Evolutionary conservation across 495 filamentous ascomycete genomes (phyloP).

Genomic region (Viridothelium virens): DNA sequence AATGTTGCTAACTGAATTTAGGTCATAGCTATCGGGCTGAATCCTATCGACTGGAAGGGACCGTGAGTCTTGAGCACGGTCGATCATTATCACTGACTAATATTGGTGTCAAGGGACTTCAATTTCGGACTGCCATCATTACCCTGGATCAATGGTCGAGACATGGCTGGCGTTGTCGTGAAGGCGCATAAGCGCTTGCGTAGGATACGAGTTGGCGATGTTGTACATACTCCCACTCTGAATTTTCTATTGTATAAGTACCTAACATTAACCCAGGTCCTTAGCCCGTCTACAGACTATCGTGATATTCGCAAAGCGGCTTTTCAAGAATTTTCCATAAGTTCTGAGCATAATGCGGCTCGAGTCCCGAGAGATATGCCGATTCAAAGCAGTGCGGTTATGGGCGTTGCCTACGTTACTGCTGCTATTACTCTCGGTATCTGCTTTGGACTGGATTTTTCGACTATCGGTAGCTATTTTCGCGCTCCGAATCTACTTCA

Average conservation of each 20-base stretch:
- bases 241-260: background rate
- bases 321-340: slow-evolving; percentile 61
- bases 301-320: slow-evolving; percentile 60
- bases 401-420: slow-evolving; percentile 59
- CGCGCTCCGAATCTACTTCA: slow-evolving; percentile 48
- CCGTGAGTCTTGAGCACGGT: slow-evolving; percentile 39
- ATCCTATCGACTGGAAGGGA: slow-evolving; percentile 67
- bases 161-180: slow-evolving; percentile 53
- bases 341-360: slow-evolving; percentile 55
- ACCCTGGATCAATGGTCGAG: slow-evolving; percentile 60
- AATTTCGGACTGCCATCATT: slow-evolving; percentile 57
- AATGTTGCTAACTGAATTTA: background rate
- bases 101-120: slow-evolving; percentile 45
- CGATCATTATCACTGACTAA: slow-evolving; percentile 26
- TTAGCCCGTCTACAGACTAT: slow-evolving; percentile 54
- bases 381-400: slow-evolving; percentile 47
- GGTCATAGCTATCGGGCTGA: slow-evolving; percentile 52
- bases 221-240: slow-evolving; percentile 46
- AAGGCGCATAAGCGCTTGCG: slow-evolving; percentile 38
- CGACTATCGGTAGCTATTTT: slow-evolving; percentile 25
- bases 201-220: slow-evolving; percentile 47
- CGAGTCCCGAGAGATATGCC: slow-evolving; percentile 44
- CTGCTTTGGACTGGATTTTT: slow-evolving; percentile 46
- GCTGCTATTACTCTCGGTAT: slow-evolving; percentile 49
- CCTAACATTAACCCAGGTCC: background rate